These are phyloP conservation scores for Trebouxia sp. DNA, from an alignment of 139 green algal species.

Conservation along the genomic window DNA sequence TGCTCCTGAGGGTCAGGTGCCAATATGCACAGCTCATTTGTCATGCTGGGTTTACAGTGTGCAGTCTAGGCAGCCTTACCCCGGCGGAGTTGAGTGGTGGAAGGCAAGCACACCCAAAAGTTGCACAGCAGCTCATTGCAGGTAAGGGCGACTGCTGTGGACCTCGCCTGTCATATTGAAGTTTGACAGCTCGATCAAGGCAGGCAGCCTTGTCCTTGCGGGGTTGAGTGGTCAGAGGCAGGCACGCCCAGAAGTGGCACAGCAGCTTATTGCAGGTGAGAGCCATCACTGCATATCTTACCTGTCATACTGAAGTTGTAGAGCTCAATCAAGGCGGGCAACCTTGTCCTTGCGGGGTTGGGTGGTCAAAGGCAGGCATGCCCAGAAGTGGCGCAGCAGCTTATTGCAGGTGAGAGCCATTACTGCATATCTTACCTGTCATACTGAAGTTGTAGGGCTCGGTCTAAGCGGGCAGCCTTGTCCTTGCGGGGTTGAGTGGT, in stretches of 20 bases:
- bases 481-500: not conserved
- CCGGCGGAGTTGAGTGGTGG: constrained; percentile 36
- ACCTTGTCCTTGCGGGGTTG: not conserved
- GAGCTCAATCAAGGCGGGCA: constrained; percentile 38
- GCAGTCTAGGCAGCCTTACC: constrained; percentile 48
- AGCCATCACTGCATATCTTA: too few relatives aligned
- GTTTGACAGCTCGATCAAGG: constrained; percentile 42
- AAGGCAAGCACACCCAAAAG: constrained; percentile 65
- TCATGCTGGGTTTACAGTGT: constrained; percentile 46
- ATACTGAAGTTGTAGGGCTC: constrained; percentile 46
- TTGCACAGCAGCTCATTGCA: constrained; percentile 80
- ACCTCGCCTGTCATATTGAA: constrained; percentile 45
- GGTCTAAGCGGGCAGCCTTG: constrained; percentile 33
- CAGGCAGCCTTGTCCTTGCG: constrained; percentile 48
- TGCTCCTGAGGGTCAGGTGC: too few relatives aligned
- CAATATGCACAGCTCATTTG: too few relatives aligned
- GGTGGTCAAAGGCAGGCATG: not conserved
- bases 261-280: constrained; percentile 76
- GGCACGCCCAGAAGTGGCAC: constrained; percentile 70
- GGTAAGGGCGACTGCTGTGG: constrained; percentile 42
- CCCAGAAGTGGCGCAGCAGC: constrained; percentile 67
- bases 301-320: constrained; percentile 47
- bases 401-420: constrained; percentile 33
- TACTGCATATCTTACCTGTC: too few relatives aligned
- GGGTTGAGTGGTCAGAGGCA: constrained; percentile 42